Evolutionary conservation across 208 protist species (phyloP).

Genomic region (Trypanosoma mega): DNA sequence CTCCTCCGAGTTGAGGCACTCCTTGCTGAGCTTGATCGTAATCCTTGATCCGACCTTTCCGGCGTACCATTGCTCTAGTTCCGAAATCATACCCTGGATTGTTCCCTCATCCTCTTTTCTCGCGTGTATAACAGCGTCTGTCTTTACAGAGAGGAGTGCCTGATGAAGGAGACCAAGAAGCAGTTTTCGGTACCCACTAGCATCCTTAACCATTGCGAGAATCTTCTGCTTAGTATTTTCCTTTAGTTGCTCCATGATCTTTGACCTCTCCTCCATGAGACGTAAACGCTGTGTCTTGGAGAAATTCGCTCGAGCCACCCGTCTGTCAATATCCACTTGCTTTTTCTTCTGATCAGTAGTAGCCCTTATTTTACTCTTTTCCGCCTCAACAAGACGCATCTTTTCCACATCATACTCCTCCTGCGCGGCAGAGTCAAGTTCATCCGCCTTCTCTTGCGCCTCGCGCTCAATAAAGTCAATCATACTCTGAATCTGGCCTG

Average conservation of each 20-base stretch:
- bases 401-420: slow-evolving; percentile 91
- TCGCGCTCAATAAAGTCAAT: slow-evolving; percentile 94
- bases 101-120: slow-evolving; percentile 67
- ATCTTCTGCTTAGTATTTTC: slow-evolving; percentile 68
- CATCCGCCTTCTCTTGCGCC: slow-evolving; percentile 89
- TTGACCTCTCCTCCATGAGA: slow-evolving; percentile 79
- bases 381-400: slow-evolving; percentile 83
- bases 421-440: slow-evolving; percentile 85
- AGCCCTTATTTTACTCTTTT: slow-evolving; percentile 83
- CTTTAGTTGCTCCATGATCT: slow-evolving; percentile 75
- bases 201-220: slow-evolving; percentile 49
- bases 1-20: slow-evolving; percentile 64
- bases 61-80: slow-evolving; percentile 71
- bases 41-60: slow-evolving; percentile 45
- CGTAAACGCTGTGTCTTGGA: slow-evolving; percentile 79
- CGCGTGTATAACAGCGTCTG: slow-evolving; percentile 68
- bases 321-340: slow-evolving; percentile 81
- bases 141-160: slow-evolving; percentile 70
- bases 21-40: slow-evolving; percentile 45
- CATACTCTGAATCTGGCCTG: slow-evolving; percentile 92
- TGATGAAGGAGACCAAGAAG: slow-evolving; percentile 70
- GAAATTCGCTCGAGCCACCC: slow-evolving; percentile 85
- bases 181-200: slow-evolving; percentile 59
- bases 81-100: slow-evolving; percentile 42
- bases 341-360: slow-evolving; percentile 77